Evolutionary conservation across 1,284 basidiomycete species (phyloP).

Genomic region (Phylloporus sp.): DNA sequence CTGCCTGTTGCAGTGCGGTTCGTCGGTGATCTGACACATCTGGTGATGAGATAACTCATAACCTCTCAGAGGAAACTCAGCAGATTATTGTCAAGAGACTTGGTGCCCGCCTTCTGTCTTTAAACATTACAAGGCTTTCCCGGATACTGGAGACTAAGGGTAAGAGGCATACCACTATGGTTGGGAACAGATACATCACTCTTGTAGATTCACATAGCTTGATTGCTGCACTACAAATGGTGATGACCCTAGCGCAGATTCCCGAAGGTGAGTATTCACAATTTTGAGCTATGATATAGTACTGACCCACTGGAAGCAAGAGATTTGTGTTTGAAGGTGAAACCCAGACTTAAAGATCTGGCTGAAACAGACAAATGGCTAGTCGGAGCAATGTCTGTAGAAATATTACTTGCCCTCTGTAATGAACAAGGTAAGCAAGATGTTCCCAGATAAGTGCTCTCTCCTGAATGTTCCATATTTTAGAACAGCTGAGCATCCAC

Average conservation of each 20-base stretch:
- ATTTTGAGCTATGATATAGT: no score
- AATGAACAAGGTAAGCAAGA: constrained; percentile 9
- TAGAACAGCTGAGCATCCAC: constrained; percentile 17
- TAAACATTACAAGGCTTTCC: constrained; percentile 17
- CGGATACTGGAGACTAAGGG: constrained; percentile 23
- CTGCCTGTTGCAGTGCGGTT: constrained; percentile 32
- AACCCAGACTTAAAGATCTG: constrained; percentile 21
- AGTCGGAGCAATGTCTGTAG: constrained; percentile 33
- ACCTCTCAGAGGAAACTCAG: constrained; percentile 20
- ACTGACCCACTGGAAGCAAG: neutral
- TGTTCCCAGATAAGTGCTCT: neutral
- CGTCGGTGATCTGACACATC: neutral
- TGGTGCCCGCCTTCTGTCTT: neutral
- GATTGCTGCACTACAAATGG: constrained; percentile 27
- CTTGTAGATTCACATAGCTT: constrained; percentile 20
- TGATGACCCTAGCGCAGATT: constrained; percentile 24
- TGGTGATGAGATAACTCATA: neutral
- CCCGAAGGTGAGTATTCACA: constrained; percentile 15
- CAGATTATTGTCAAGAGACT: constrained; percentile 18
- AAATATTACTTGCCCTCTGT: constrained; percentile 27
- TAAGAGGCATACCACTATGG: neutral
- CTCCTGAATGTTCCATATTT: neutral
- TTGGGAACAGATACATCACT: neutral
- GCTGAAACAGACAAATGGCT: constrained; percentile 13
- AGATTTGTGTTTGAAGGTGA: constrained; percentile 14